Evolutionary conservation across 225 moss, liverwort and hornwort genomes (phyloP).

Genomic region (Straminergon stramineum): DNA sequence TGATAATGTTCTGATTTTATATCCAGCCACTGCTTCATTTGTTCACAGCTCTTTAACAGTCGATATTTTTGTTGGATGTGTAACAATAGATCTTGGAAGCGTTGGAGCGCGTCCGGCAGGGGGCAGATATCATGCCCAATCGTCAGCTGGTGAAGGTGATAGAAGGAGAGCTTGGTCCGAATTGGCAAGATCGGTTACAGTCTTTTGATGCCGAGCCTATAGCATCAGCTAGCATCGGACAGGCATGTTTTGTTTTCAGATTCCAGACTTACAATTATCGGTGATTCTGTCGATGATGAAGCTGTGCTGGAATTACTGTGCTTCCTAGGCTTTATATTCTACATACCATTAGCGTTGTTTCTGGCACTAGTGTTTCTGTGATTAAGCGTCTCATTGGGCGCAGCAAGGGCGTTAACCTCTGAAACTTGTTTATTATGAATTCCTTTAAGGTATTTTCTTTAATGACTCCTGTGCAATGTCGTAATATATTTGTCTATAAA

Average conservation of each 20-base stretch:
- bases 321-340: neutral
- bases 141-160: slow-evolving; percentile 80
- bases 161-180: slow-evolving; percentile 62
- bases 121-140: slow-evolving; percentile 92
- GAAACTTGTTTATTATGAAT: neutral
- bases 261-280: neutral
- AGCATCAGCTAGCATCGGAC: slow-evolving; percentile 96
- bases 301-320: neutral
- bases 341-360: neutral
- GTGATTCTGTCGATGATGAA: neutral
- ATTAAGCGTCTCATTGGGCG: neutral
- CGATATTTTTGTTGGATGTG: neutral
- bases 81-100: slow-evolving; percentile 67
- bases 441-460: neutral
- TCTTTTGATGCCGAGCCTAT: slow-evolving; percentile 85
- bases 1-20: neutral
- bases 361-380: neutral
- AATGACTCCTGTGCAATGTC: neutral
- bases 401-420: neutral
- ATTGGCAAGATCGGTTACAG: slow-evolving; percentile 57
- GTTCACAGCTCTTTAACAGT: neutral
- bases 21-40: neutral
- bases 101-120: slow-evolving; percentile 94
- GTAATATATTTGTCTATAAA: neutral
- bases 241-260: slow-evolving; percentile 30